Evolutionary conservation across 176 grass and related monocot genomes (phyloP).

Genomic region (Avena atlantica): DNA sequence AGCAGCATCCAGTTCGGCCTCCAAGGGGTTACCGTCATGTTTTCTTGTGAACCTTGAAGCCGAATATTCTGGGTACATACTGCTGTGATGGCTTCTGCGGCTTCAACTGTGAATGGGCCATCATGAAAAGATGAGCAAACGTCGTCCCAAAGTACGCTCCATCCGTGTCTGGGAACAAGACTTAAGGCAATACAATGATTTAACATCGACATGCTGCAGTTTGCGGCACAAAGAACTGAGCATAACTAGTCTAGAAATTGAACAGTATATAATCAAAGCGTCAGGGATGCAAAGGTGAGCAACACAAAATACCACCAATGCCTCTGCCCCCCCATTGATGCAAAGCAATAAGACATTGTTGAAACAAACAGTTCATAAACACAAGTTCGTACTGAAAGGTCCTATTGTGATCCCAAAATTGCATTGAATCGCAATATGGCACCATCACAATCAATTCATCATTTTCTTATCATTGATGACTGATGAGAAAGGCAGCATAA

Average conservation of each 20-base stretch:
- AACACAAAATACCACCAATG: not conserved
- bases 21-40: slow-evolving; percentile 41
- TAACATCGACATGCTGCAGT: not conserved
- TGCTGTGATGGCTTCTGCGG: slow-evolving; percentile 81
- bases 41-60: slow-evolving; percentile 84
- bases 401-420: not conserved
- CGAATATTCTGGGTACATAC: slow-evolving; percentile 82
- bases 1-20: not conserved
- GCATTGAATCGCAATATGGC: not conserved
- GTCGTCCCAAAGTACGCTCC: slow-evolving; percentile 93
- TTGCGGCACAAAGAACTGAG: not conserved
- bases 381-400: not conserved
- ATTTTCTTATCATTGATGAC: not conserved
- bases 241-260: not conserved
- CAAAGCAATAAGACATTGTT: not conserved
- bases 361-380: not conserved
- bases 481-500: too few relatives aligned
- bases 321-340: not conserved
- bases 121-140: slow-evolving; percentile 94
- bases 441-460: not conserved
- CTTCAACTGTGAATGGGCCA: slow-evolving; percentile 89
- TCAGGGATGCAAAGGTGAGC: not conserved
- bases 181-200: slow-evolving; percentile 51
- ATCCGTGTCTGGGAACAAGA: slow-evolving; percentile 64
- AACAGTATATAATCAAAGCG: not conserved